phyloP scores from a whole-genome alignment of 2,329 filamentous ascomycete genomes.

The Pseudogymnoascus sp. region DNA sequence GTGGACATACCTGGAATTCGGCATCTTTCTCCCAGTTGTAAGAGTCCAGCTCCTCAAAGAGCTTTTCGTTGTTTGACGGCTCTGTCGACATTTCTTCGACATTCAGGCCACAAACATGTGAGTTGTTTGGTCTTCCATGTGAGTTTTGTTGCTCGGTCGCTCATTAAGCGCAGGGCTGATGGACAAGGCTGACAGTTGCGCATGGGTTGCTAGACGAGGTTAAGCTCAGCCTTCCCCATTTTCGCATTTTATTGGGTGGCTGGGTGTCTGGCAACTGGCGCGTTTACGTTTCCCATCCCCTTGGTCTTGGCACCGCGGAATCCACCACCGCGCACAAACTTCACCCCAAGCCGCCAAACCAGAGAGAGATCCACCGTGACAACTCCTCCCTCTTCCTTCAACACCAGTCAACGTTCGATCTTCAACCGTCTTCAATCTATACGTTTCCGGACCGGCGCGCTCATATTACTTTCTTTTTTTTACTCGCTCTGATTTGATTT shows the following conservation, averaged over 20 bases:
- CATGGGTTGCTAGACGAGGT: neutral
- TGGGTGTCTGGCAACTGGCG: slow-evolving; percentile 1
- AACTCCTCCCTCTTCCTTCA: slow-evolving; percentile 5
- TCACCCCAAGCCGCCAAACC: neutral
- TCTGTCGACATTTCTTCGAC: slow-evolving; percentile 4
- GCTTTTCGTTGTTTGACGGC: slow-evolving; percentile 27
- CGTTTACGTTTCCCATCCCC: slow-evolving; percentile 6
- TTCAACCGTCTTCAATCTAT: neutral
- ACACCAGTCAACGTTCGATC: slow-evolving; percentile 3
- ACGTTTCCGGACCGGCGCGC: neutral
- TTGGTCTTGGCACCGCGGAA: slow-evolving; percentile 4
- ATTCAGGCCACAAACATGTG: neutral
- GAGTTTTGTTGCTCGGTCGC: neutral
- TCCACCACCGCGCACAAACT: slow-evolving; percentile 8
- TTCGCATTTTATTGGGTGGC: slow-evolving; percentile 2
- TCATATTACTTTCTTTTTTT: neutral
- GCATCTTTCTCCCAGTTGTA: slow-evolving; percentile 63
- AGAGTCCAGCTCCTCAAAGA: slow-evolving; percentile 55
- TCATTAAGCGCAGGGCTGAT: slow-evolving; percentile 6
- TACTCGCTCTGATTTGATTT: slow-evolving; percentile 5
- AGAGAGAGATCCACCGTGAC: neutral
- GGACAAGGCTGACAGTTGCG: slow-evolving; percentile 10
- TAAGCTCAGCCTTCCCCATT: neutral
- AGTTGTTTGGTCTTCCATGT: neutral
- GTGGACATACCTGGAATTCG: slow-evolving; percentile 53